phyloP scores from a whole-genome alignment of 805 yeast genomes.

The Candida easanensis region DNA sequence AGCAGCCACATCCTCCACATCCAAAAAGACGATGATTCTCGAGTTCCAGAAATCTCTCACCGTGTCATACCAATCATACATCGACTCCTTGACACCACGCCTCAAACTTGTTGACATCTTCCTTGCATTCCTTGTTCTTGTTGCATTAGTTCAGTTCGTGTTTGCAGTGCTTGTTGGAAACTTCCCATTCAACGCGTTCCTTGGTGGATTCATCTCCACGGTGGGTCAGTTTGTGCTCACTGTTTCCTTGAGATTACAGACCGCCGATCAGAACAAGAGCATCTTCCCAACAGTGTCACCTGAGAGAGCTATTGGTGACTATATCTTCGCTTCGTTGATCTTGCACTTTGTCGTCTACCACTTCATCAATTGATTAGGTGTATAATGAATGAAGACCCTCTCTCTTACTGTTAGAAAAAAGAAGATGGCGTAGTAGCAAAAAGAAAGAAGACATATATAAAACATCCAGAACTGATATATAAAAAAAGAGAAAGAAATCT shows the following conservation, averaged over 20 bases:
- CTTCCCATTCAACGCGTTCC: conserved; percentile 95
- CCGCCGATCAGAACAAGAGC: conserved; percentile 35
- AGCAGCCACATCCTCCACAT: conserved; percentile 6
- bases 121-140: conserved; percentile 64
- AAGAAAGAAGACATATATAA: neutral
- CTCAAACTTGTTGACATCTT: conserved; percentile 74
- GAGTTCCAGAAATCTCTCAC: conserved; percentile 32
- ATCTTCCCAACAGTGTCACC: conserved; percentile 43
- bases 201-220: conserved; percentile 87
- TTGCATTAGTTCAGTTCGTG: conserved; percentile 76
- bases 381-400: too few relatives aligned
- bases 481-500: too few relatives aligned
- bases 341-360: conserved; percentile 88
- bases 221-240: conserved; percentile 95
- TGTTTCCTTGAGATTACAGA: conserved; percentile 77
- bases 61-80: conserved; percentile 32
- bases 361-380: conserved; percentile 67
- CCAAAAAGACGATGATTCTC: conserved; percentile 6
- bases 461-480: too few relatives aligned
- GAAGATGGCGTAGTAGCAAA: neutral
- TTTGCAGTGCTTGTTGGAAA: conserved; percentile 78
- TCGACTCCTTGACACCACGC: conserved; percentile 36
- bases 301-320: conserved; percentile 82
- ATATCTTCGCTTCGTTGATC: conserved; percentile 78
- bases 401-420: too few relatives aligned